Evolutionary conservation across 1,139 yeast genomes (phyloP).

Genomic region (Pichia sp.): DNA sequence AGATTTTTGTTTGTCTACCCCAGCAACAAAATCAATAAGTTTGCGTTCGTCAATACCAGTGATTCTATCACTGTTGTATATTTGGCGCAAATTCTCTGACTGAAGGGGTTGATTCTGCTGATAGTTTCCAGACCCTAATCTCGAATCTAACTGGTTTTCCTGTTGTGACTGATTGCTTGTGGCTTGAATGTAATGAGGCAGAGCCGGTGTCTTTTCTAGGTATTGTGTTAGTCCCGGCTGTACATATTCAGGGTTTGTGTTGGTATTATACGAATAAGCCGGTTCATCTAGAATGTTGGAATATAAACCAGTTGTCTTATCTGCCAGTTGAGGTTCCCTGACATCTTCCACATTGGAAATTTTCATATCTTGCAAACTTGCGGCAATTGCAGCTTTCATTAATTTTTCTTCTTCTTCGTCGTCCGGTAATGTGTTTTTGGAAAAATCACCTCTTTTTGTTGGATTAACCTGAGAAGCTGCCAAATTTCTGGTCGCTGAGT

Average conservation of each 20-base stretch:
- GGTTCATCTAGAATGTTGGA: constrained; percentile 14
- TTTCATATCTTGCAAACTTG: constrained; percentile 71
- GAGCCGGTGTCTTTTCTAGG: no score
- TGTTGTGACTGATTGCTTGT: no score
- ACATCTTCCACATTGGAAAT: constrained; percentile 11
- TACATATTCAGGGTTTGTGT: no score
- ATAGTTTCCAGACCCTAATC: no score
- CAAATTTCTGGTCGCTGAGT: no score
- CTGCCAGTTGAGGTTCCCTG: constrained; percentile 12
- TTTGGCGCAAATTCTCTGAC: no score
- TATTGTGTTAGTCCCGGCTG: no score
- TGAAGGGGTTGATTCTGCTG: no score
- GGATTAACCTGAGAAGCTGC: constrained; percentile 37
- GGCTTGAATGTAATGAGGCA: no score
- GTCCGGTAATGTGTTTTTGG: not conserved
- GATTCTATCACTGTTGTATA: no score
- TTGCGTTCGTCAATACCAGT: constrained; percentile 58
- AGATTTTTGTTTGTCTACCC: constrained; percentile 47
- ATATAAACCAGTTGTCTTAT: constrained; percentile 19
- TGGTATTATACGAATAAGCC: no score
- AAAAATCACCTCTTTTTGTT: not conserved
- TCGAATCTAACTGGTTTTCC: no score
- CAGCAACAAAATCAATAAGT: constrained; percentile 59
- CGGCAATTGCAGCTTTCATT: constrained; percentile 92
- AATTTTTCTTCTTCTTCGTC: constrained; percentile 83